A percentile compares a stretch with the other conserved stretches of the same genome.
These are phyloP conservation scores for Volvariella surrecta DNA, from an alignment of 1,284 basidiomycete genomes.

Conservation along the genomic window DNA sequence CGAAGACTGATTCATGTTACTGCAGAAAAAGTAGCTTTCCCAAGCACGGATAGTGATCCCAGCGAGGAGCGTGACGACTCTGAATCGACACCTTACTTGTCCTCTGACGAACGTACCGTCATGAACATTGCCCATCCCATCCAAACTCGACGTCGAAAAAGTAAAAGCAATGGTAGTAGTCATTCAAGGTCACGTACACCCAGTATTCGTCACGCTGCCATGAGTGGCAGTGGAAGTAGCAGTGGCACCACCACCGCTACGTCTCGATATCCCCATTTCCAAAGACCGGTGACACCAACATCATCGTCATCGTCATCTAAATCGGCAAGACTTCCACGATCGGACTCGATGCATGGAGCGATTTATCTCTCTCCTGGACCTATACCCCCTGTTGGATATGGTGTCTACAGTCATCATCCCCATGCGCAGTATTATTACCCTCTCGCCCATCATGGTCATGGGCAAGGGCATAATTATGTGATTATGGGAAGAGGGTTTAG, in stretches of 20 bases:
- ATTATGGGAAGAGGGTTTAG: slow-evolving; percentile 8
- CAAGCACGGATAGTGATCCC: background rate
- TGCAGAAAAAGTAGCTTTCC: no score
- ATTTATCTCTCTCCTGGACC: slow-evolving; percentile 9
- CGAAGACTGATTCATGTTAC: no score
- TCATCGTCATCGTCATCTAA: slow-evolving; percentile 17
- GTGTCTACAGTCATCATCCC: slow-evolving; percentile 9
- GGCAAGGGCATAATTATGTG: background rate
- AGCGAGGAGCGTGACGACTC: background rate
- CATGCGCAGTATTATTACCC: slow-evolving; percentile 12
- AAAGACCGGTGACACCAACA: slow-evolving; percentile 17
- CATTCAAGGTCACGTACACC: slow-evolving; percentile 21
- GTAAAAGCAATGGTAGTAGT: slow-evolving; percentile 1
- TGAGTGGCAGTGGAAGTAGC: no score
- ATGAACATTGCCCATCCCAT: slow-evolving; percentile 13
- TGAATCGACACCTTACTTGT: background rate
- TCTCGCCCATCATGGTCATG: background rate
- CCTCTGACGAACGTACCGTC: slow-evolving; percentile 4
- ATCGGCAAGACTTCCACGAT: slow-evolving; percentile 32
- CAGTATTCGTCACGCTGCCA: slow-evolving; percentile 19
- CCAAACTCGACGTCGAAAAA: slow-evolving; percentile 10
- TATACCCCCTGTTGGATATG: background rate
- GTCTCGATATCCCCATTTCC: slow-evolving; percentile 8
- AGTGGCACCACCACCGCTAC: no score
- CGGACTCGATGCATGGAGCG: slow-evolving; percentile 32